Percentiles rank a stretch among this genome's conserved stretches.
Evolutionary conservation across 768 basidiomycete species (phyloP).

Genomic region (Pleurotus salmoneostramineus): DNA sequence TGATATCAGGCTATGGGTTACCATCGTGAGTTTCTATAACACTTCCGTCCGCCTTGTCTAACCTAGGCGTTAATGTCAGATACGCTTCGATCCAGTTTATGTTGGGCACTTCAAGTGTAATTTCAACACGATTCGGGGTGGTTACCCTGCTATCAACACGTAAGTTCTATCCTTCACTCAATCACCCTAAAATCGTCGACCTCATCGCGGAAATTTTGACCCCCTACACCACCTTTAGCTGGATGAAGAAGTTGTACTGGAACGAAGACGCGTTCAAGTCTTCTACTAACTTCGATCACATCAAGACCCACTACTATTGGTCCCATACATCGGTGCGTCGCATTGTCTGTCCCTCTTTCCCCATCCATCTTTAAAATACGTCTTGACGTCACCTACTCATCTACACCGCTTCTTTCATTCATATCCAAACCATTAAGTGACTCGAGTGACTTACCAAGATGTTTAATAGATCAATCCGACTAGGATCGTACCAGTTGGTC

Average conservation of each 20-base stretch:
- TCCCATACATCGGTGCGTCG: constrained; percentile 41
- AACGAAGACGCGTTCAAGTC: constrained; percentile 81
- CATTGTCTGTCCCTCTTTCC: neutral
- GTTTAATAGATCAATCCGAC: constrained; percentile 69
- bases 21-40: constrained; percentile 59
- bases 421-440: neutral
- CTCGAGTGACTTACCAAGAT: neutral
- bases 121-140: constrained; percentile 76
- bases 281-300: constrained; percentile 87
- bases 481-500: constrained; percentile 74
- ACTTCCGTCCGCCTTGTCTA: neutral
- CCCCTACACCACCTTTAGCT: constrained; percentile 32
- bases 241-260: constrained; percentile 92
- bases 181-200: neutral
- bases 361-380: neutral
- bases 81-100: constrained; percentile 91
- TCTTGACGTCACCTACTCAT: neutral
- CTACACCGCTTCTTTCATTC: neutral
- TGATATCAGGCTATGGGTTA: constrained; percentile 88
- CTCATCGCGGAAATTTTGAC: neutral
- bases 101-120: constrained; percentile 95
- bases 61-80: constrained; percentile 28
- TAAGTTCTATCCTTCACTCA: constrained; percentile 19
- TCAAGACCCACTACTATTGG: constrained; percentile 76
- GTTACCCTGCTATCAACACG: constrained; percentile 81